These are phyloP conservation scores for Cornus florida DNA, from an alignment of 148 eudicot genomes.

Conservation along the genomic window DNA sequence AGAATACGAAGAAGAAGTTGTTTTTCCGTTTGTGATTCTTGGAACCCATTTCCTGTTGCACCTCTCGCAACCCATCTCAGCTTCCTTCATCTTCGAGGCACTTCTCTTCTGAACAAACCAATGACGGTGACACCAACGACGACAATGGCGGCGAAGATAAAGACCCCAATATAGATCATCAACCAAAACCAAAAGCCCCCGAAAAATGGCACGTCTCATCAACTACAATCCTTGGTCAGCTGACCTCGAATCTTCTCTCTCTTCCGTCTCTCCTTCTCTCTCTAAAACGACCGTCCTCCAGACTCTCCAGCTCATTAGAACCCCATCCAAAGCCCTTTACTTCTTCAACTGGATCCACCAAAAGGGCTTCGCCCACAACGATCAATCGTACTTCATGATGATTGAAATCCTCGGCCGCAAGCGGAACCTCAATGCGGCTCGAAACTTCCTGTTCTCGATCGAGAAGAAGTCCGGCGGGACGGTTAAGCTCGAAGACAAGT, in stretches of 20 bases:
- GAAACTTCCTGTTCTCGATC: conserved; percentile 34
- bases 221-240: conserved; percentile 38
- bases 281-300: conserved; percentile 43
- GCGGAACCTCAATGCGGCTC: conserved; percentile 37
- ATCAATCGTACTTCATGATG: conserved; percentile 33
- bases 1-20: no score
- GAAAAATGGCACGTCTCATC: conserved; percentile 22
- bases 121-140: background rate
- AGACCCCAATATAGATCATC: conserved; percentile 2
- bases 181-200: conserved; percentile 8
- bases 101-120: background rate
- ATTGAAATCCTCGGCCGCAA: conserved; percentile 33
- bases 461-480: conserved; percentile 19
- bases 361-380: conserved; percentile 26
- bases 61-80: background rate
- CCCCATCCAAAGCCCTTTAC: conserved; percentile 38
- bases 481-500: conserved; percentile 27
- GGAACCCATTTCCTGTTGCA: background rate
- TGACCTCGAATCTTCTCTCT: conserved; percentile 21
- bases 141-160: background rate
- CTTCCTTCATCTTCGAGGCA: background rate
- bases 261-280: conserved; percentile 30
- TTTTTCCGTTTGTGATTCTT: background rate
- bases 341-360: conserved; percentile 40
- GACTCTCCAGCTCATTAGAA: conserved; percentile 33